These are phyloP conservation scores for Tricholoma sp. DNA, from an alignment of 768 basidiomycete species.

Conservation along the genomic window DNA sequence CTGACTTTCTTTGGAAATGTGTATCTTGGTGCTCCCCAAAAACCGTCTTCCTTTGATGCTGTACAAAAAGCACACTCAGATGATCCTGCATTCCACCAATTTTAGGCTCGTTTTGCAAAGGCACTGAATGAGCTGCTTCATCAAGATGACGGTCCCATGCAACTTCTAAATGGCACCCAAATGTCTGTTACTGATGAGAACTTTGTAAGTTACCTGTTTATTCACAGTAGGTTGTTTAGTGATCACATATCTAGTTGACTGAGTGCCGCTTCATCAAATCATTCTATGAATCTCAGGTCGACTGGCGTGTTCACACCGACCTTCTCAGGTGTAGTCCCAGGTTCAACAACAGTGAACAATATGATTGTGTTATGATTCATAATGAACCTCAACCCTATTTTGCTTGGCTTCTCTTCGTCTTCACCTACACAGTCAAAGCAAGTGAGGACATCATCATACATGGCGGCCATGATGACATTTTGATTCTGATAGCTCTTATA, in stretches of 20 bases:
- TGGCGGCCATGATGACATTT: background rate
- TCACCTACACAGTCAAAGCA: background rate
- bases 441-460: background rate
- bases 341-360: conserved; percentile 6
- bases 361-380: conserved; percentile 9
- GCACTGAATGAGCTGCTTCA: background rate
- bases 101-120: background rate
- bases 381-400: background rate
- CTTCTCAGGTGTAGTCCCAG: conserved; percentile 15
- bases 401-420: background rate
- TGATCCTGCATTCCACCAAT: background rate
- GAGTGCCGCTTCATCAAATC: conserved; percentile 11
- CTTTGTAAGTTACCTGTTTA: background rate
- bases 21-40: conserved; percentile 3
- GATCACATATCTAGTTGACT: background rate
- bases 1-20: background rate
- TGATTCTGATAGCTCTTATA: conserved; percentile 1
- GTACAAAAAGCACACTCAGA: conserved; percentile 2
- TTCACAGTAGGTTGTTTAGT: too few species aligned
- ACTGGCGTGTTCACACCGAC: conserved; percentile 15
- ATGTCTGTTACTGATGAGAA: background rate
- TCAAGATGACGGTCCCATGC: background rate
- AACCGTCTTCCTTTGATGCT: background rate
- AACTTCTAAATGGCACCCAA: background rate
- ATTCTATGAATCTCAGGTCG: conserved; percentile 13